Evolutionary conservation across 805 yeast species (phyloP), one percentile per base, ranked within the genome.

Genomic region (Ogataea philodendri): DNA sequence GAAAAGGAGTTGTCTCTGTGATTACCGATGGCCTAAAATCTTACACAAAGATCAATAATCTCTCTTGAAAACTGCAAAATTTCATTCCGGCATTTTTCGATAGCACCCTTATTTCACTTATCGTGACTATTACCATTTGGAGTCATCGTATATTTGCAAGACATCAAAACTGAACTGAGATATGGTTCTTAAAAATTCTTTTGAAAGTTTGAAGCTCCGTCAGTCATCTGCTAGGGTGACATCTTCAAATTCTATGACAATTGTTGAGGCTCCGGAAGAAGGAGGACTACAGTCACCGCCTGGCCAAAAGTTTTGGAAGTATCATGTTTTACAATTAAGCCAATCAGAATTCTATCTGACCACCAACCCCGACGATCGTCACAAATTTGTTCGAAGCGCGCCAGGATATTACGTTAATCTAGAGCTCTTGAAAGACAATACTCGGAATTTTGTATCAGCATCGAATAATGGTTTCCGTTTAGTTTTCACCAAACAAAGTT

Each of bases 341-440:
- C 67, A 65, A 24, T 30, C 40, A 21, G 78, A 74, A 45, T 59
- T 78, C 30, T 80, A 79, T 51, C 51, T 81, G 29, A 72, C 87
- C 1, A 81, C 89, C 0, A 81, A 78, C 46, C 88, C 88, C 0
- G 78, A 76, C 15, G 57, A 65, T 13, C 69, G 72, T 42, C 87
- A 81, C 52, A 55, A 74, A 22, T 72, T 69, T 44, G 72, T 82
- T 35, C 62, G 83, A 20, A 66, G 68, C 45, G 84, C 77, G 0
- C 87, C 87, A 0, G 78, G 84, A 3, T 78, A 74, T 48, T 74
- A 69, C 46, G 74, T 80, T 10, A 68, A 69, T 32, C 46, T 71
- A 2, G 53, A 57, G 25, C 26, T 58, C 2, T 48, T 48, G 3
- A 35, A 30, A 24, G 30, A 11, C n/a, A 25, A 30, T 16, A 28